Percentiles rank a stretch among this genome's conserved stretches.
Conservation (phyloP, 2,329 filamentous ascomycete species). For the Fusarium sp. region DNA sequence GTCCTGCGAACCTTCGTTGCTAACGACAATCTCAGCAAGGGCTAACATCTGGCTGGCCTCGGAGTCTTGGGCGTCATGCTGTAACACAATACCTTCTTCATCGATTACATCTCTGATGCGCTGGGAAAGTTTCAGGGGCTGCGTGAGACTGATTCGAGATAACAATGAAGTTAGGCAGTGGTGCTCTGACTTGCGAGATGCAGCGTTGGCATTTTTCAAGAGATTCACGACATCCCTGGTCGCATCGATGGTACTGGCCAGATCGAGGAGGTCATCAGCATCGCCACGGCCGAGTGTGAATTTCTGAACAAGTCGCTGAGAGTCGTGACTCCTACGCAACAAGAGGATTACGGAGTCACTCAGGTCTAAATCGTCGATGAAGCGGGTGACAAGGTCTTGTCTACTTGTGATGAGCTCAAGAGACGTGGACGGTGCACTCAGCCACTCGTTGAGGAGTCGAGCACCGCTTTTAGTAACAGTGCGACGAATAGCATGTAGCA, state of each 20-base stretch:
- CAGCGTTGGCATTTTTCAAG: constrained; percentile 44
- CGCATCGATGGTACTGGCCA: constrained; percentile 81
- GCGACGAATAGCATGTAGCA: constrained; percentile 86
- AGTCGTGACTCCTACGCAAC: constrained; percentile 81
- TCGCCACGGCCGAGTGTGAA: constrained; percentile 93
- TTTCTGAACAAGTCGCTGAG: constrained; percentile 88
- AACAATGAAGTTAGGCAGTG: constrained; percentile 57
- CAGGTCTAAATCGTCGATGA: constrained; percentile 72
- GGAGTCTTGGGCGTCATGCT: constrained; percentile 78
- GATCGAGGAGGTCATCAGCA: constrained; percentile 84
- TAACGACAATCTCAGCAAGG: constrained; percentile 76
- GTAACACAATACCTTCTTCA: constrained; percentile 85
- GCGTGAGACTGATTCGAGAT: constrained; percentile 69
- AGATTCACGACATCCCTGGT: constrained; percentile 71
- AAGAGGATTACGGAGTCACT: constrained; percentile 74
- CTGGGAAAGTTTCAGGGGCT: constrained; percentile 72
- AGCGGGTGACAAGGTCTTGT: constrained; percentile 80
- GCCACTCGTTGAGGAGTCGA: constrained; percentile 81
- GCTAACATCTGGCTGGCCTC: constrained; percentile 75
- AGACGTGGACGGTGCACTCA: constrained; percentile 92
- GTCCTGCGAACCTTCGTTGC: constrained; percentile 69
- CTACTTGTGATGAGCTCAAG: constrained; percentile 78
- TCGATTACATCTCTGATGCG: constrained; percentile 84
- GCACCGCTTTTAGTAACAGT: constrained; percentile 94
- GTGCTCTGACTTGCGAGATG: constrained; percentile 5